These are phyloP conservation scores for Calonectria henricotiae DNA, from an alignment of 2,329 filamentous ascomycete species.

Conservation along the genomic window DNA sequence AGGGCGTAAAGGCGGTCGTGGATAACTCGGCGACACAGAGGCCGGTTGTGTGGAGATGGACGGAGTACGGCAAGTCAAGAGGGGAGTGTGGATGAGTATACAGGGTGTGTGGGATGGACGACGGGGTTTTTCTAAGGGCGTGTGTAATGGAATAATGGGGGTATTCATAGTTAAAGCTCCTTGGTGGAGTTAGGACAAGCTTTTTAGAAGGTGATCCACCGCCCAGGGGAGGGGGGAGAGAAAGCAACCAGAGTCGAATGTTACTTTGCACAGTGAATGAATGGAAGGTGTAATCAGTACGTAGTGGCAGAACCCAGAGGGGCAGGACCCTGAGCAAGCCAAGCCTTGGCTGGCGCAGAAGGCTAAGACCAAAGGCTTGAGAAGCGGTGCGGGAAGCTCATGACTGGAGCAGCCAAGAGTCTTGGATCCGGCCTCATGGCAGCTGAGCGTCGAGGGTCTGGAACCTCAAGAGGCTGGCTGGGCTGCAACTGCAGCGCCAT, in stretches of 20 bases:
- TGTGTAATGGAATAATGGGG: slow-evolving; percentile 8
- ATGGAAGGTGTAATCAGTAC: slow-evolving; percentile 16
- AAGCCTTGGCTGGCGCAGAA: slow-evolving; percentile 12
- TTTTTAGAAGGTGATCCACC: slow-evolving; percentile 51
- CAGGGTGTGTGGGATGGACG: slow-evolving; percentile 33
- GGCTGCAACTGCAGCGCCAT: slow-evolving; percentile 34
- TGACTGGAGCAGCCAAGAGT: slow-evolving; percentile 33
- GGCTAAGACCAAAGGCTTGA: not conserved
- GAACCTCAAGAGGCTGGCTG: slow-evolving; percentile 46
- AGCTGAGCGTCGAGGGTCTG: slow-evolving; percentile 41
- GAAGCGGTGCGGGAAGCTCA: slow-evolving; percentile 40
- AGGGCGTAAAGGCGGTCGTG: slow-evolving; percentile 50
- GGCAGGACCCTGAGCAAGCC: not conserved
- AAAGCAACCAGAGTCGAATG: slow-evolving; percentile 11
- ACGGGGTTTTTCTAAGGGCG: slow-evolving; percentile 3
- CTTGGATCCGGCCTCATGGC: slow-evolving; percentile 31
- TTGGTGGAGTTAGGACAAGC: slow-evolving; percentile 53
- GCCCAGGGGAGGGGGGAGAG: slow-evolving; percentile 41
- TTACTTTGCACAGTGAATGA: slow-evolving; percentile 23
- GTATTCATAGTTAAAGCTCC: slow-evolving; percentile 41
- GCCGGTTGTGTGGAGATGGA: slow-evolving; percentile 54
- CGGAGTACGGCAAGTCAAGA: slow-evolving; percentile 53
- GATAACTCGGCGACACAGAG: slow-evolving; percentile 57
- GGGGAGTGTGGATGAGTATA: slow-evolving; percentile 42
- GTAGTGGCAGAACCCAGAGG: slow-evolving; percentile 12